Conservation (phyloP, 768 basidiomycete species). For the Mycena filopes region DNA sequence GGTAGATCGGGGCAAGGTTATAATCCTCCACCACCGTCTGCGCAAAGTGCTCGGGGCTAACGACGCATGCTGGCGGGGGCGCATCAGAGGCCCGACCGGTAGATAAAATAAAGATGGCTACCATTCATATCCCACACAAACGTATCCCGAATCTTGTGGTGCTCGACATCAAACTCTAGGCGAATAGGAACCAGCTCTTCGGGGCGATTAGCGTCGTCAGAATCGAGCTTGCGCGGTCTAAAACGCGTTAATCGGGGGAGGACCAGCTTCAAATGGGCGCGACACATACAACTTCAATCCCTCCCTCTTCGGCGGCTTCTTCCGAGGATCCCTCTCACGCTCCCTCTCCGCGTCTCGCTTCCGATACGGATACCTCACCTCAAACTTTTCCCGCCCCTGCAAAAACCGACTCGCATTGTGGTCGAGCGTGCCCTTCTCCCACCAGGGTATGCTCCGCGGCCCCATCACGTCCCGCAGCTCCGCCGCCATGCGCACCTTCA, state of each 20-base stretch:
- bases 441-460: conserved; percentile 61
- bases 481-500: conserved; percentile 62
- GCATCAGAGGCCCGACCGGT: not conserved
- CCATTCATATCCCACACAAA: conserved; percentile 98
- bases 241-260: conserved; percentile 14
- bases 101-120: conserved; percentile 49
- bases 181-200: conserved; percentile 94
- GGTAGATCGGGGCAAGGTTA: conserved; percentile 71
- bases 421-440: conserved; percentile 65
- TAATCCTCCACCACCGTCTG: conserved; percentile 94
- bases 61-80: conserved; percentile 73
- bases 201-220: conserved; percentile 66
- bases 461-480: conserved; percentile 61
- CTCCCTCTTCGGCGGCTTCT: conserved; percentile 69
- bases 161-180: conserved; percentile 96
- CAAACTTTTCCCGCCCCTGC: conserved; percentile 60
- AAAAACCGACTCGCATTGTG: conserved; percentile 50
- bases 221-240: conserved; percentile 67
- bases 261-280: conserved; percentile 17
- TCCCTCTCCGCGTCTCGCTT: conserved; percentile 52
- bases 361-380: conserved; percentile 57
- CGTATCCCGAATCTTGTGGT: conserved; percentile 93
- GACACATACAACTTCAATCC: conserved; percentile 81
- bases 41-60: conserved; percentile 92
- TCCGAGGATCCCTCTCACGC: conserved; percentile 51